Evolutionary conservation across 352 stramenopile species (phyloP).

Genomic region (Thalassiosira hispida): DNA sequence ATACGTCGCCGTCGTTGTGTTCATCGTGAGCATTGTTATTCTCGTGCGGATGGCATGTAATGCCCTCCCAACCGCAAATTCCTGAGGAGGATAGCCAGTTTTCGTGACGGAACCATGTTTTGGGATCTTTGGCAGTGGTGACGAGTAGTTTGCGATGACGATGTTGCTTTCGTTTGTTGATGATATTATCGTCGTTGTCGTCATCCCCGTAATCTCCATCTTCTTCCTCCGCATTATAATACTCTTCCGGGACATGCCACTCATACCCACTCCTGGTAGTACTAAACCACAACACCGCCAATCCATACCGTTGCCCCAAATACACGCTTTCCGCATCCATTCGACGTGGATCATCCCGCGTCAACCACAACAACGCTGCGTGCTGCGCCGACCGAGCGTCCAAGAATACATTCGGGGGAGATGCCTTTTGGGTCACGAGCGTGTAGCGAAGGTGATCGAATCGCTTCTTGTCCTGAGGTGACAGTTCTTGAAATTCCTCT

Average conservation of each 20-base stretch:
- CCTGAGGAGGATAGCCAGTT: slow-evolving; percentile 41
- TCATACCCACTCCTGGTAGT: slow-evolving; percentile 47
- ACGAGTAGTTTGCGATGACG: not conserved
- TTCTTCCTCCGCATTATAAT: too few species aligned
- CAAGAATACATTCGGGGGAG: slow-evolving; percentile 17
- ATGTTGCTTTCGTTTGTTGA: too few species aligned
- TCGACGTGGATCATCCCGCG: slow-evolving; percentile 32
- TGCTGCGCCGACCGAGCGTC: slow-evolving; percentile 45
- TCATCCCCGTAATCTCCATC: too few species aligned
- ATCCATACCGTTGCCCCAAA: slow-evolving; percentile 49
- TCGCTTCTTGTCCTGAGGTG: slow-evolving; percentile 17
- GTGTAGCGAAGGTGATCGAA: slow-evolving; percentile 34
- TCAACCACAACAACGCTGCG: slow-evolving; percentile 48
- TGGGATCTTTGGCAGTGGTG: not conserved
- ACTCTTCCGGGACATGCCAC: too few species aligned
- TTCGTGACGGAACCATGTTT: slow-evolving; percentile 37
- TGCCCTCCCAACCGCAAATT: slow-evolving; percentile 53
- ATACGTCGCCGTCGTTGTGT: slow-evolving; percentile 48
- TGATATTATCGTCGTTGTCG: too few species aligned
- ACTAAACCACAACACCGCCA: slow-evolving; percentile 53
- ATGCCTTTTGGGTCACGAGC: slow-evolving; percentile 14
- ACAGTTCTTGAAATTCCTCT: not conserved
- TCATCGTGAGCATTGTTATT: slow-evolving; percentile 9
- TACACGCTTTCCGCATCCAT: slow-evolving; percentile 42
- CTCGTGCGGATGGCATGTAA: slow-evolving; percentile 33